Percentiles rank a stretch among this genome's conserved stretches.
These are phyloP conservation scores for Phytophthora pisi DNA, from an alignment of 352 stramenopile species.

Conservation along the genomic window DNA sequence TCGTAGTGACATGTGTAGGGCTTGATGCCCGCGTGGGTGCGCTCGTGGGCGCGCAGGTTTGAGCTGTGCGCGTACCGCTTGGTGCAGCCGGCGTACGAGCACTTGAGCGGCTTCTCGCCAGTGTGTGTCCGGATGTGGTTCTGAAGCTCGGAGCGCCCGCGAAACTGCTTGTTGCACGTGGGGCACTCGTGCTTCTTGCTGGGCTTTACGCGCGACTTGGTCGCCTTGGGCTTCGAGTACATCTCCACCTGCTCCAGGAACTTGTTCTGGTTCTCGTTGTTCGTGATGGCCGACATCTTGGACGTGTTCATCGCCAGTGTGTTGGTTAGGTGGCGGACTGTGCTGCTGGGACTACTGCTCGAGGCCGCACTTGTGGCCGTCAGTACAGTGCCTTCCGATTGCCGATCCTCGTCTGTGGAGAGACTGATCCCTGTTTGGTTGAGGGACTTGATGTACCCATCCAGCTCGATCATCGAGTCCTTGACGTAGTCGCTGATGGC, in stretches of 20 bases:
- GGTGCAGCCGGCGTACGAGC: slow-evolving; percentile 82
- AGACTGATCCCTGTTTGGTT: slow-evolving; percentile 47
- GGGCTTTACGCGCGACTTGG: slow-evolving; percentile 86
- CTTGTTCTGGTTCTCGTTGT: slow-evolving; percentile 83
- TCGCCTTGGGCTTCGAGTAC: slow-evolving; percentile 89
- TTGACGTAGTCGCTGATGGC: slow-evolving; percentile 89
- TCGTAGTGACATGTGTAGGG: slow-evolving; percentile 92
- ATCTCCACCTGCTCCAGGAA: slow-evolving; percentile 90
- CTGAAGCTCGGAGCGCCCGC: slow-evolving; percentile 80
- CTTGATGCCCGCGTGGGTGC: slow-evolving; percentile 90
- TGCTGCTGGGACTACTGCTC: slow-evolving; percentile 1
- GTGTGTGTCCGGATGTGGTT: slow-evolving; percentile 92
- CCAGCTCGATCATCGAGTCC: slow-evolving; percentile 84
- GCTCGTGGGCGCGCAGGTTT: slow-evolving; percentile 91
- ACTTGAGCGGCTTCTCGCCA: slow-evolving; percentile 90
- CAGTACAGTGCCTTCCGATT: slow-evolving; percentile 19
- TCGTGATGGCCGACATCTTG: slow-evolving; percentile 76
- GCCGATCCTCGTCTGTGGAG: slow-evolving; percentile 27
- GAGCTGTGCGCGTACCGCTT: slow-evolving; percentile 92
- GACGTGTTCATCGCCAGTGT: slow-evolving; percentile 58
- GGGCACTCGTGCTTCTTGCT: slow-evolving; percentile 88
- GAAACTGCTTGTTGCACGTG: slow-evolving; percentile 87
- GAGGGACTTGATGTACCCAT: slow-evolving; percentile 84
- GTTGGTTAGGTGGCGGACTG: slow-evolving; percentile 36
- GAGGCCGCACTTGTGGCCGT: slow-evolving; percentile 19